phyloP scores from a whole-genome alignment of 495 filamentous ascomycete genomes.

The Xanthoparmelia taractica region DNA sequence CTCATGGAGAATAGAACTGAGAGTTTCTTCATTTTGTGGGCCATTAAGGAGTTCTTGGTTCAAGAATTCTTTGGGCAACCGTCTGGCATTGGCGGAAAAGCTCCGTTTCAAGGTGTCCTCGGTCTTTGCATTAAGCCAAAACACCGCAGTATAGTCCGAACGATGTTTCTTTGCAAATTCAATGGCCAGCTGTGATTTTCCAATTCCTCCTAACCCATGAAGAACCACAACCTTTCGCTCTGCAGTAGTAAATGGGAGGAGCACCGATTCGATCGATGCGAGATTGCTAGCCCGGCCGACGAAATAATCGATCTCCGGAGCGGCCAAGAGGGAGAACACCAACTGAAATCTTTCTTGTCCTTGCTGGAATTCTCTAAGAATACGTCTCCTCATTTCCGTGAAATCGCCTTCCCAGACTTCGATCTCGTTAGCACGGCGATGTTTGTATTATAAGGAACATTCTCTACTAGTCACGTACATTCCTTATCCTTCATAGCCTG shows the following conservation, averaged over 20 bases:
- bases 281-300: background rate
- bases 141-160: conserved; percentile 18
- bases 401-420: too few species aligned
- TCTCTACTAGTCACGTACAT: background rate
- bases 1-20: background rate
- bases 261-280: background rate
- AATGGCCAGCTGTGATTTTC: conserved; percentile 30
- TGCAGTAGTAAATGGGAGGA: background rate
- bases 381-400: background rate
- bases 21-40: conserved; percentile 13
- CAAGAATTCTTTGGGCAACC: background rate
- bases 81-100: conserved; percentile 14
- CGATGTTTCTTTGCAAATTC: conserved; percentile 23
- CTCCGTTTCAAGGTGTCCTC: conserved; percentile 22
- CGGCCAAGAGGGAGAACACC: background rate
- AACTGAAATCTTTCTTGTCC: background rate
- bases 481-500: background rate
- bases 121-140: conserved; percentile 23
- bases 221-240: background rate
- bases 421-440: background rate
- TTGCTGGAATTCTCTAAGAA: background rate
- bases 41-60: background rate
- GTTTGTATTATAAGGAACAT: background rate
- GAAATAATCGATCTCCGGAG: background rate
- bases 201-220: conserved; percentile 34